Conservation (phyloP, 192 early-diverging fungal genomes). For the Coemansia sp. region DNA sequence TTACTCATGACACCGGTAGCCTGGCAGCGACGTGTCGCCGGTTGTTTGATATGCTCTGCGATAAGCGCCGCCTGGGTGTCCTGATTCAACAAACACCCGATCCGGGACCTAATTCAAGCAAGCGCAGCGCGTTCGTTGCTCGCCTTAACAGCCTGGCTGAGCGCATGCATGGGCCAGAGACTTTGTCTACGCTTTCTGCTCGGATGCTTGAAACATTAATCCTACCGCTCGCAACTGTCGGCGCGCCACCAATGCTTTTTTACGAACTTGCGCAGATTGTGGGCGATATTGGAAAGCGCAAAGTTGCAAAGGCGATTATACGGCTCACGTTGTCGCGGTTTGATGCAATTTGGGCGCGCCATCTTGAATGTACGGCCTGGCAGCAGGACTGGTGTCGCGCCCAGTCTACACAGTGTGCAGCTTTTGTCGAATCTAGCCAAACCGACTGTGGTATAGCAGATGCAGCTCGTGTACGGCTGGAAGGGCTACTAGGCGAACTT, state of each 20-base stretch:
- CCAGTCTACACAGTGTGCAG: slow-evolving; percentile 1
- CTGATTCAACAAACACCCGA: background rate
- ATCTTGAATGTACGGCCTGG: slow-evolving; percentile 26
- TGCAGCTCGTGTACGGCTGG: slow-evolving; percentile 7
- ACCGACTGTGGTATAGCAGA: background rate
- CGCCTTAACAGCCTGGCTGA: slow-evolving; percentile 16
- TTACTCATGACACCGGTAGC: too few relatives aligned
- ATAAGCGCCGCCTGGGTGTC: background rate
- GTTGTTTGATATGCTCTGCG: too few relatives aligned
- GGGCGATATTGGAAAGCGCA: slow-evolving; percentile 4
- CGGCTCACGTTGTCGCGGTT: slow-evolving; percentile 16
- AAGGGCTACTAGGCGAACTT: slow-evolving; percentile 2
- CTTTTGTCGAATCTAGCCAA: background rate
- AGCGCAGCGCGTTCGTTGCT: slow-evolving; percentile 22
- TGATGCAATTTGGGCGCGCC: slow-evolving; percentile 34
- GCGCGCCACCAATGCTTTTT: slow-evolving; percentile 25
- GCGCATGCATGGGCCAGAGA: background rate
- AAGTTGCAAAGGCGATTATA: slow-evolving; percentile 14
- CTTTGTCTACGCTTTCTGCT: slow-evolving; percentile 1
- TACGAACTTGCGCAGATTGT: slow-evolving; percentile 20
- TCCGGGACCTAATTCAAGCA: slow-evolving; percentile 1
- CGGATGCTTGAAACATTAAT: slow-evolving; percentile 14
- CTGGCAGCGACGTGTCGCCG: too few relatives aligned
- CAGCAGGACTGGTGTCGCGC: slow-evolving; percentile 31
- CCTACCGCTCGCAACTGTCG: slow-evolving; percentile 36